Base-by-base conservation (phyloP, 306 rosid species). In the Glycyrrhiza uralensis region DNA sequence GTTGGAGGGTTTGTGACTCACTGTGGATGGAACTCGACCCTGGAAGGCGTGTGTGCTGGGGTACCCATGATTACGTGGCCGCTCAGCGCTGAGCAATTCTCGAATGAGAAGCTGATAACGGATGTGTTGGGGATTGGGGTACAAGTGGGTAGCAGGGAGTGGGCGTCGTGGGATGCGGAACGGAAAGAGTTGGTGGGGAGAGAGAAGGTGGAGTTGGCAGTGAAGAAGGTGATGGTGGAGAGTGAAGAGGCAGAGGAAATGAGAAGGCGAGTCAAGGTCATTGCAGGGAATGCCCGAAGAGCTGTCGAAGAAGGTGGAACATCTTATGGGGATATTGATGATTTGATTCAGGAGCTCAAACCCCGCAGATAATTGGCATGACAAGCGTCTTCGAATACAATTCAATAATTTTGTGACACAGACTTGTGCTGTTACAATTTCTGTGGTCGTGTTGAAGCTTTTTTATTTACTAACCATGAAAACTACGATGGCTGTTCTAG, bases 31-130 rank as follows among this genome's bases (percentile, higher is more conserved):
- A 91, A 91, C 32, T 91, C 97, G 2, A 82, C 85, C 4, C 3
- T 88, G 73, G 97, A 91, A 72, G 82, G 88, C 1, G 54, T 87
- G 28, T 65, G 79, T 1, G 68, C 79, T 2, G 91, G 90, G 0
- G 85, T 85, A 41, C 87, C 92, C 1, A 83, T 88, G 95, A 71
- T 77, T 4, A 85, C 92, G 1, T 91, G 95, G 95, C 97, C 97
- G 2, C 50, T 91, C 3, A 56, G 85, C 1, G 95, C 95, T 0
- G 97, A 91, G 77, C 92, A 91, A 20, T 91, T 88, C 46, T 74
- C 46, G 59, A 88, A 88, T 5, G 97, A 91, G 88, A 91, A 87
- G 77, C 22, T 91, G 83, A 9, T 91, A 4, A 85, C 83, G 1
- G 56, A 76, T 9, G 77, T 91, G 39, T 72, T 87, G 82, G 59